Evolutionary conservation across 2,329 filamentous ascomycete genomes (phyloP), one percentile per base, ranked within the genome.

Genomic region (Diaporthe humulicola): DNA sequence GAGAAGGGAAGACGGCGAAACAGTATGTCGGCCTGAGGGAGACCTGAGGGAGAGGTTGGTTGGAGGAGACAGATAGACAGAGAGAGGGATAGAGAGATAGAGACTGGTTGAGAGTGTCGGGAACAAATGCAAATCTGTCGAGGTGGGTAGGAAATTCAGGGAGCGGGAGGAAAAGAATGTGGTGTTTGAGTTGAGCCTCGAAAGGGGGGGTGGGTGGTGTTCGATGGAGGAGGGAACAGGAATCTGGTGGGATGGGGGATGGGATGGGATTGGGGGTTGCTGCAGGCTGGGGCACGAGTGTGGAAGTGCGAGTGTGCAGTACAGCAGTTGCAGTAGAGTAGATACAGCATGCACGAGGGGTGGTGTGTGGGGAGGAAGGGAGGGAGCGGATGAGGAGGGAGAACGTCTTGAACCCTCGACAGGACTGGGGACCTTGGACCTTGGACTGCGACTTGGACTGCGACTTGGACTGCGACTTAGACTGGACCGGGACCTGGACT

Each of bases 221-320:
- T 70, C 42, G 57, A 58, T 54, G 50, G 75, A 66, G 70, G 67
- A 71, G 67, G 54, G 70, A 42, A 42, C 60, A 73, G 58, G 67
- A 75, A 73, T 75, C 71, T 67, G 70, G 73, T 71, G 75, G 73
- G 73, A 74, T 71, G 72, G 72, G 70, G 58, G 48, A 58, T 61
- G 45, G 71, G 58, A 56, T 56, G 67, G 70, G 54, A 48, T 25
- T 70, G 54, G 54, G 56, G 69, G 69, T 71, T 61, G 58, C 33
- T 33, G 57, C 48, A 72, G 57, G 28, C 54, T 71, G 69, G 54
- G 54, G 30, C n/a, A 40, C 38, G 48, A 40, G 57, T 48, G 54
- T 50, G 54, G 10, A n/a, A 4, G 33, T 40, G 70, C 36, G 42
- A 25, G 66, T 38, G 42, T 25, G 42, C 19, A 25, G 52, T n/a